Evolutionary conservation across 495 filamentous ascomycete genomes (phyloP).

Genomic region (Parathielavia hyrcaniae): DNA sequence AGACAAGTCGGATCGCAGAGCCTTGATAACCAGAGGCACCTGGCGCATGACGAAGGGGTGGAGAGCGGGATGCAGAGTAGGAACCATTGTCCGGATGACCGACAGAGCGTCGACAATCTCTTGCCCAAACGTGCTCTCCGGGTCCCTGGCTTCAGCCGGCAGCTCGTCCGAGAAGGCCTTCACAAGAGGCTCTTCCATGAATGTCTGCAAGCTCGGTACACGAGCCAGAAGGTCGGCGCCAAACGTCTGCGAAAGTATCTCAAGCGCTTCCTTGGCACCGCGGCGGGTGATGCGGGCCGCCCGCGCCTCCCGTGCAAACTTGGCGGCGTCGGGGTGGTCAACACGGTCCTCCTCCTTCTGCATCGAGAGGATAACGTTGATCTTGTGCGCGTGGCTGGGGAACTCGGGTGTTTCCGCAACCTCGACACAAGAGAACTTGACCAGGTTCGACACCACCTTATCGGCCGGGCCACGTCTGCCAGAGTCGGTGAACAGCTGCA

Average conservation of each 20-base stretch:
- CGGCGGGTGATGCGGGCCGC: constrained; percentile 82
- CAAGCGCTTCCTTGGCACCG: constrained; percentile 89
- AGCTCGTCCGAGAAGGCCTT: constrained; percentile 68
- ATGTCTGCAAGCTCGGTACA: constrained; percentile 68
- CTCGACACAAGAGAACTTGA: constrained; percentile 95
- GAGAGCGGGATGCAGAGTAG: constrained; percentile 68
- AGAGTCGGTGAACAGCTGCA: constrained; percentile 72
- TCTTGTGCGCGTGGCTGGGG: constrained; percentile 63
- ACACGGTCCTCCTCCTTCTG: constrained; percentile 94
- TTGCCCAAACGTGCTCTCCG: constrained; percentile 70
- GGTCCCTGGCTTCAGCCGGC: constrained; percentile 60
- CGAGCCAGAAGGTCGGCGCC: constrained; percentile 66
- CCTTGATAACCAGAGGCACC: constrained; percentile 80
- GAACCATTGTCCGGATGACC: constrained; percentile 80
- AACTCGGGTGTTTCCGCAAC: constrained; percentile 97
- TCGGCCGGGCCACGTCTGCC: constrained; percentile 76
- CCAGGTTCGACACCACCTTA: constrained; percentile 87
- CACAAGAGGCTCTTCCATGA: constrained; percentile 75
- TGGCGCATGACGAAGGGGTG: constrained; percentile 71
- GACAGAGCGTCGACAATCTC: constrained; percentile 91
- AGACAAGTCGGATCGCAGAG: constrained; percentile 75
- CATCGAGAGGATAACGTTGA: constrained; percentile 76
- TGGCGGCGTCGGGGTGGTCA: constrained; percentile 82
- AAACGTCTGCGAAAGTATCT: constrained; percentile 75
- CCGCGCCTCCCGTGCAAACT: constrained; percentile 78